Evolutionary conservation across 257 asterid genomes (phyloP), one percentile per base, ranked within the genome.

Genomic region (Galeopsis tetrahit): DNA sequence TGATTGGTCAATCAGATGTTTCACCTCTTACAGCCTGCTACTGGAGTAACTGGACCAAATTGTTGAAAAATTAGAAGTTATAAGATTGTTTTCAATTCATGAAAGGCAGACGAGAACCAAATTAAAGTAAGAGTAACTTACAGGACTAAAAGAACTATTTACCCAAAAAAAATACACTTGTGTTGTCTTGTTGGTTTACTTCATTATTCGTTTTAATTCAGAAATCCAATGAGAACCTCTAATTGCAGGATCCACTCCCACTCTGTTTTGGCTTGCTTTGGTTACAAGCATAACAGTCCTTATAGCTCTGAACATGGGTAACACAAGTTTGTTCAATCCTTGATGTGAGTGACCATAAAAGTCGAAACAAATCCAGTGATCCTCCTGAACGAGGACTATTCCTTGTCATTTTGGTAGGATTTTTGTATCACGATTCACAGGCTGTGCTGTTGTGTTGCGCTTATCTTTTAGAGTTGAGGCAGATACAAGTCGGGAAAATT

Each of bases 311-410:
- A 87, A 85, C 59, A 87, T 86, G 75, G 89, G 92, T 55, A 88
- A 84, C 80, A 72, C 96, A 5, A 80, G 92, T 82, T 66, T 92
- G 76, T 95, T 92, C 88, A 95, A 95, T 80, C 98, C 99, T 71
- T 94, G 89, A 63, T 56, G 73, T 68, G 71, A 48, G 77, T 65
- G n/a, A 11, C 34, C 31, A 21, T 21, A 21, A 21, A 21, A 21
- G 28, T 21, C 28, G 0, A 21, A 21, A 21, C 28, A 21, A 21
- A 21, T 21, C 28, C 28, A 21, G 28, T 21, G 28, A 21, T 21
- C 28, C 28, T 21, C 28, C 28, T 21, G 28, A 21, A 21, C 28
- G 28, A 21, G 28, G 28, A 21, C 28, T 21, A 21, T 21, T 21
- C 28, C 28, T 21, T 21, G 28, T 1, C 28, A 21, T 21, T 21